phyloP scores from a whole-genome alignment of 768 basidiomycete genomes.

The Lactarius hatsudake region DNA sequence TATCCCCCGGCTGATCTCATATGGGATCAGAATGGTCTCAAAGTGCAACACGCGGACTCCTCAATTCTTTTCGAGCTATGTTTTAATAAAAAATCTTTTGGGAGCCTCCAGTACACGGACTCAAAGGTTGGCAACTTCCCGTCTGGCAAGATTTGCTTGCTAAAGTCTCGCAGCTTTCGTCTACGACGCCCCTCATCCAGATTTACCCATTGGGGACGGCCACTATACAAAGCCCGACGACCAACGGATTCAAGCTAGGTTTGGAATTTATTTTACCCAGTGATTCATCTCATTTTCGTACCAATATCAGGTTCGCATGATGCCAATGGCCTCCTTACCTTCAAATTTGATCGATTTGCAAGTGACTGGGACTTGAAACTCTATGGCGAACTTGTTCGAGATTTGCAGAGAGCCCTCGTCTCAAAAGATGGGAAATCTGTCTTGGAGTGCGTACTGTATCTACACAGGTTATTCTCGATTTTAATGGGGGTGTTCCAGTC shows the following conservation, averaged over 20 bases:
- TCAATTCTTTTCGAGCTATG: conserved; percentile 15
- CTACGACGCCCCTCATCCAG: conserved; percentile 6
- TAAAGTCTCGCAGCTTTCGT: background rate
- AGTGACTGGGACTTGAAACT: conserved; percentile 5
- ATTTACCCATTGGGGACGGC: background rate
- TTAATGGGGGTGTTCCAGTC: conserved; percentile 3
- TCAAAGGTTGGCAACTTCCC: conserved; percentile 5
- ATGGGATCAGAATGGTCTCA: conserved; percentile 4
- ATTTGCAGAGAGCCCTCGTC: background rate
- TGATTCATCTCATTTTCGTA: background rate
- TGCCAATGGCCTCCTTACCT: conserved; percentile 10
- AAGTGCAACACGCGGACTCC: background rate
- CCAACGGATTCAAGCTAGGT: conserved; percentile 11
- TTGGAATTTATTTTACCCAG: background rate
- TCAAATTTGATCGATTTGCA: conserved; percentile 16
- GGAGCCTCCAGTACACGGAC: conserved; percentile 1
- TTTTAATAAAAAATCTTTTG: conserved; percentile 1
- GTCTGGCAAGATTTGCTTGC: background rate
- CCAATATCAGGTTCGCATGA: conserved; percentile 4
- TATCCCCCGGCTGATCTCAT: background rate
- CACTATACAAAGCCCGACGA: background rate
- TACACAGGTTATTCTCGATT: background rate
- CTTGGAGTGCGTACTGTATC: conserved; percentile 8
- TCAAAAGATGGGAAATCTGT: conserved; percentile 7
- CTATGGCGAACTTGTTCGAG: background rate